phyloP scores from a whole-genome alignment of 73 alveolate genomes.

The Tetrahymena borealis region DNA sequence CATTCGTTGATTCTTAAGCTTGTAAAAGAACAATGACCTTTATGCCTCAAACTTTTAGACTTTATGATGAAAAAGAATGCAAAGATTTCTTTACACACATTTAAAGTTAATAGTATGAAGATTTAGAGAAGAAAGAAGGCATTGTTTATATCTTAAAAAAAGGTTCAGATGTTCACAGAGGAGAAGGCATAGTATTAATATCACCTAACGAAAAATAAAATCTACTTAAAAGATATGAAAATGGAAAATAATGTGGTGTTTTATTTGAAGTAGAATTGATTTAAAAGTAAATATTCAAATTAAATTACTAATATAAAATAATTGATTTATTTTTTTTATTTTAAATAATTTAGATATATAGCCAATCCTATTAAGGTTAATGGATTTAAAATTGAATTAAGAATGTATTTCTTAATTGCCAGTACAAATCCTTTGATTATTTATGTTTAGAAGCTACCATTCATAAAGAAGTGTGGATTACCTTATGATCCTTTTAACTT shows the following conservation, averaged over 20 bases:
- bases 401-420: conserved; percentile 25
- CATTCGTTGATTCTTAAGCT: not conserved
- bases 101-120: conserved; percentile 8
- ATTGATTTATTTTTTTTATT: not conserved
- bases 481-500: conserved; percentile 22
- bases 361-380: conserved; percentile 23
- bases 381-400: conserved; percentile 31
- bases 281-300: too few species aligned
- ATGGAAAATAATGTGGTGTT: conserved; percentile 28
- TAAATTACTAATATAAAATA: too few species aligned
- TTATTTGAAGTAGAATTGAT: not conserved
- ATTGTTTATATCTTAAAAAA: conserved; percentile 8
- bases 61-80: conserved; percentile 32
- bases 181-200: conserved; percentile 26
- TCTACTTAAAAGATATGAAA: not conserved
- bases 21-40: conserved; percentile 24
- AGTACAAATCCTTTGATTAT: conserved; percentile 38
- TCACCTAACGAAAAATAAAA: not conserved
- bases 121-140: conserved; percentile 11
- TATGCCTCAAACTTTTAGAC: conserved; percentile 28
- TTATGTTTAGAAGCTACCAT: conserved; percentile 13
- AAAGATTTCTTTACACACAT: conserved; percentile 11
- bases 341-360: not conserved
- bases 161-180: conserved; percentile 20
- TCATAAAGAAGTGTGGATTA: conserved; percentile 22